phyloP scores from a whole-genome alignment of 2,329 filamentous ascomycete genomes.

The Colletotrichum viniferum region DNA sequence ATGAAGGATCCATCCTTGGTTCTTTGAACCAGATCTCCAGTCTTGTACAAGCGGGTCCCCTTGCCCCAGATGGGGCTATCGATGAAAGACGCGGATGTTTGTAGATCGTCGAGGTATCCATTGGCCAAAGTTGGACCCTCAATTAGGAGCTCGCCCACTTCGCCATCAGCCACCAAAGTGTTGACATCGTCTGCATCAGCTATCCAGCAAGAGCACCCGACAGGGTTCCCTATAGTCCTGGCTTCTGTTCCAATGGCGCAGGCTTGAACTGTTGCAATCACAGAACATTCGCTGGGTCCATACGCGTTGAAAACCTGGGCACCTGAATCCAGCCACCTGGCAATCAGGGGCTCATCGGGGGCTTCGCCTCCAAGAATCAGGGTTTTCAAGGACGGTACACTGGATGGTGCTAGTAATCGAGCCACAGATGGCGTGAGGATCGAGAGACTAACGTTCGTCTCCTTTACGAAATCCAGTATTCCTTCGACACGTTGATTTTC shows the following conservation, averaged over 20 bases:
- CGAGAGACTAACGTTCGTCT: background rate
- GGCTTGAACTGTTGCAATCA: slow-evolving; percentile 46
- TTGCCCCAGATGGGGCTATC: slow-evolving; percentile 39
- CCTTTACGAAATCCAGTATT: slow-evolving; percentile 4
- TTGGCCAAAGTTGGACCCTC: slow-evolving; percentile 49
- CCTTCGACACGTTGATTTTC: slow-evolving; percentile 36
- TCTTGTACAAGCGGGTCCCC: slow-evolving; percentile 41
- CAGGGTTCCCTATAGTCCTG: slow-evolving; percentile 21
- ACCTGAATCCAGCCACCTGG: slow-evolving; percentile 26
- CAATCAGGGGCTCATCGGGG: background rate
- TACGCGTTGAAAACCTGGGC: slow-evolving; percentile 29
- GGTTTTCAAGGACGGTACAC: background rate
- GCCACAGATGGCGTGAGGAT: slow-evolving; percentile 14
- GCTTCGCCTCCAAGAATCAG: slow-evolving; percentile 8
- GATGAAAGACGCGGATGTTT: slow-evolving; percentile 50
- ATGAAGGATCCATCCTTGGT: slow-evolving; percentile 12
- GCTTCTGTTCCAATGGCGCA: background rate
- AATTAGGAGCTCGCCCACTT: slow-evolving; percentile 39
- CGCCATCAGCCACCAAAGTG: slow-evolving; percentile 32
- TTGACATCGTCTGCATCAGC: slow-evolving; percentile 32
- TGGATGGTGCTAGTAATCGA: background rate
- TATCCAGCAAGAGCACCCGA: slow-evolving; percentile 32
- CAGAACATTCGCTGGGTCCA: slow-evolving; percentile 40
- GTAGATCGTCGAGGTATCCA: slow-evolving; percentile 52
- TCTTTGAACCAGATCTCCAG: slow-evolving; percentile 44